Base-by-base conservation (phyloP, 345 rosid genomes). In the Sapria himalayana region DNA sequence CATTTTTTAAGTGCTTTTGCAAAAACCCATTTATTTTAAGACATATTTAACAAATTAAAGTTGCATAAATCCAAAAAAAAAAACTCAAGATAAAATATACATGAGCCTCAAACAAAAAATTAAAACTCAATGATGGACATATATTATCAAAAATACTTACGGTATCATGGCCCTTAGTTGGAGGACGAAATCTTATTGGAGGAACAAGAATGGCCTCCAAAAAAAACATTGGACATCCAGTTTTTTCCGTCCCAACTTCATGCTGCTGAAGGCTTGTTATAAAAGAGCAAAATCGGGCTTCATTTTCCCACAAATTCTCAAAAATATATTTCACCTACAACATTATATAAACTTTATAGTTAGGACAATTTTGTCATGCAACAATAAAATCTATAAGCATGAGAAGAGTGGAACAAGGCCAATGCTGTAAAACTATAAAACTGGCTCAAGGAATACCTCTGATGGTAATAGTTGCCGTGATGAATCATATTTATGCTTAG, bases 171-270 rank as follows among this genome's bases (percentile, higher is more conserved):
- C 91, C 91, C 60, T 71, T 74, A 19, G 94, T 56, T 4, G 91
- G 86, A 3, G 92, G 79, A 31, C 95, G 76, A 47, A 89, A 89
- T 62, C 74, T 89, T 53, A 57, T 76, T 27, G 98, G 95, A 52
- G 93, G 78, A 29, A 82, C 95, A 37, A 82, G 70, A 63, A 89
- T 43, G 41, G 71, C 64, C 49, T 75, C 82, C 48, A 89, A 49
- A 59, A 89, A 82, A 57, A 79, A 89, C 78, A 82, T 79, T 22
- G 62, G 60, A 25, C 63, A 58, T 22, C 76, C 84, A 13, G 49
- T 44, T 46, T 62, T 64, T 24, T 50, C n/a, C n/a, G n/a, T 59
- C 23, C 64, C 61, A 49, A 48, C 65, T 45, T 64, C 66, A 39
- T 55, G 59, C 64, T 67, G 72, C 73, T 77, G 86, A 63, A 89